Percentiles rank a stretch among this genome's conserved stretches.
These are phyloP conservation scores for Hypoxylon perforatum DNA, from an alignment of 495 filamentous ascomycete genomes.

Conservation along the genomic window DNA sequence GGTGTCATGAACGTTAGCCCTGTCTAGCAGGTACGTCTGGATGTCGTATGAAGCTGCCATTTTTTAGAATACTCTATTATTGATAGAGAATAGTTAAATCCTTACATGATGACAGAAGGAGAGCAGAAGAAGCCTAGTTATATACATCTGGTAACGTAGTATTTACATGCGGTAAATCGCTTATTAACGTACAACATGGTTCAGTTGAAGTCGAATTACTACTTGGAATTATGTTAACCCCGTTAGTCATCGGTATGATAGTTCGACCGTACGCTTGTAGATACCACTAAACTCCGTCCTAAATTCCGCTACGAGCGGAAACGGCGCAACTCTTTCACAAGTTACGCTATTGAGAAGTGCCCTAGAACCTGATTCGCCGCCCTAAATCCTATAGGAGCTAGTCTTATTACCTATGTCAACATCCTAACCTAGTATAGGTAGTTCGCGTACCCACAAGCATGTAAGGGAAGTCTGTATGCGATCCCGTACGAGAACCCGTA, in stretches of 20 bases:
- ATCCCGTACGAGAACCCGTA: no score
- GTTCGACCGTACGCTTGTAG: no score
- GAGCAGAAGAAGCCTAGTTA: no score
- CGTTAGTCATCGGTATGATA: no score
- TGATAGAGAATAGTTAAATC: not conserved
- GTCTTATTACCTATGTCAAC: not conserved
- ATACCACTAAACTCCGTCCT: not conserved
- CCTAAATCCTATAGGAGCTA: not conserved
- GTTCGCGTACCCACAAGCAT: no score
- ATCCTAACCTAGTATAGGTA: not conserved
- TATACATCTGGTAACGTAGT: no score
- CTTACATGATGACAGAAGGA: no score
- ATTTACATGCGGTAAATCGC: no score
- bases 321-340: not conserved
- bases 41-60: constrained; percentile 38
- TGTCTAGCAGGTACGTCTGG: constrained; percentile 46
- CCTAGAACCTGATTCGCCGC: not conserved
- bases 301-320: not conserved
- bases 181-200: no score
- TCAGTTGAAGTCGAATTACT: no score
- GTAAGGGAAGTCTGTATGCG: no score
- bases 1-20: constrained; percentile 49
- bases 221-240: no score
- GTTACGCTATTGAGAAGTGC: constrained; percentile 11
- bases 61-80: not conserved